Conservation (phyloP, 495 filamentous ascomycete species). For the Aspergillus cavernicola region DNA sequence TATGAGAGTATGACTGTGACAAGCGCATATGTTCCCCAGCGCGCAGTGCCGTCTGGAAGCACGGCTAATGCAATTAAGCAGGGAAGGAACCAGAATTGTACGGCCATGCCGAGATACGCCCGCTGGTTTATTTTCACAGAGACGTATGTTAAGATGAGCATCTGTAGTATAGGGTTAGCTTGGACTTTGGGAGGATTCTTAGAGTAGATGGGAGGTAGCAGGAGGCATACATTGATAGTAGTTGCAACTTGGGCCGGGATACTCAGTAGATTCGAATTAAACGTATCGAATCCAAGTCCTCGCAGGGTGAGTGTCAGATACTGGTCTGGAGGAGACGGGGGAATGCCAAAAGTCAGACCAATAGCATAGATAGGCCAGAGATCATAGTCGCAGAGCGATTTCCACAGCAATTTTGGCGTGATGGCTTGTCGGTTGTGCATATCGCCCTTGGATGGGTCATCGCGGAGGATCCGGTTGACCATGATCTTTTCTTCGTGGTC, state of each 20-base stretch:
- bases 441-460: conserved; percentile 63
- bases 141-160: background rate
- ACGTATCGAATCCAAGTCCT: conserved; percentile 58
- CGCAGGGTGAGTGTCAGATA: conserved; percentile 62
- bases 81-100: conserved; percentile 26
- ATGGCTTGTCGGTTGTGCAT: conserved; percentile 58
- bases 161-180: background rate
- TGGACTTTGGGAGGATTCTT: background rate
- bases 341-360: conserved; percentile 51
- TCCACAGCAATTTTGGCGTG: conserved; percentile 47
- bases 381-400: conserved; percentile 57
- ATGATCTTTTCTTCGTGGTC: conserved; percentile 64
- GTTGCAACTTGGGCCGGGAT: conserved; percentile 48
- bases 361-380: conserved; percentile 64
- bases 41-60: conserved; percentile 34
- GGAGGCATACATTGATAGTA: conserved; percentile 44
- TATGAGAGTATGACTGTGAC: conserved; percentile 54
- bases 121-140: conserved; percentile 29
- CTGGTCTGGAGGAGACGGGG: conserved; percentile 37
- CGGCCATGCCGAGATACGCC: conserved; percentile 37
- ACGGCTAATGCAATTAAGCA: conserved; percentile 40
- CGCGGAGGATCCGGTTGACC: conserved; percentile 65
- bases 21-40: conserved; percentile 55
- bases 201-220: background rate
- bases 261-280: conserved; percentile 51